These are phyloP conservation scores for Achaetomiella virescens DNA, from an alignment of 495 filamentous ascomycete species.

Conservation along the genomic window DNA sequence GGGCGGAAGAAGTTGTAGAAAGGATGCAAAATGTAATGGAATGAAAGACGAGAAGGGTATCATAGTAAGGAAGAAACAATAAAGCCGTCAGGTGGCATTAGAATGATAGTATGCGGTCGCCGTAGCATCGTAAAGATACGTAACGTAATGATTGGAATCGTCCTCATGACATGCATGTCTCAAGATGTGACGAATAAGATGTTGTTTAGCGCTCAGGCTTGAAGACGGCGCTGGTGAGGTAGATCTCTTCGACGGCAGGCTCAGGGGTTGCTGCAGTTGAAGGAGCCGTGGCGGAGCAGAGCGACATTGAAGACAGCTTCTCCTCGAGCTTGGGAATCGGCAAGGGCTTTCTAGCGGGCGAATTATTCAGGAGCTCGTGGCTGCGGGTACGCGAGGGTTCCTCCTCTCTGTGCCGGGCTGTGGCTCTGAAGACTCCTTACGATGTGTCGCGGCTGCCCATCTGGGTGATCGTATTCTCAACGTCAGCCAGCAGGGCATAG, in stretches of 20 bases:
- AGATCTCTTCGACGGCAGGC: conserved; percentile 24
- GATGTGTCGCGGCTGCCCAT: conserved; percentile 33
- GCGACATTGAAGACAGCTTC: conserved; percentile 18
- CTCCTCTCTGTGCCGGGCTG: conserved; percentile 25
- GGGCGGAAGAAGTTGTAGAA: background rate
- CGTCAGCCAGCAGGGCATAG: conserved; percentile 54
- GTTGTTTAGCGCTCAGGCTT: conserved; percentile 12
- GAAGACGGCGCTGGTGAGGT: conserved; percentile 43
- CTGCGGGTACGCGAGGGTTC: conserved; percentile 34
- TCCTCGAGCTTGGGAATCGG: conserved; percentile 18
- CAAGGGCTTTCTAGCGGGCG: conserved; percentile 14
- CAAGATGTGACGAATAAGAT: background rate
- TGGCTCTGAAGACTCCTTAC: conserved; percentile 3
- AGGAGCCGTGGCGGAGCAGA: conserved; percentile 14
- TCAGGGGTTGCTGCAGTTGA: conserved; percentile 1
- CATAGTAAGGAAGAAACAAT: background rate
- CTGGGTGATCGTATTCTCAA: conserved; percentile 53
- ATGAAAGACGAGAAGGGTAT: conserved; percentile 8
- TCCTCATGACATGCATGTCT: background rate
- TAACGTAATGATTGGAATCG: background rate
- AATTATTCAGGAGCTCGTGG: conserved; percentile 33
- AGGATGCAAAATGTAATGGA: background rate
- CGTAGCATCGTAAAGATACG: conserved; percentile 5
- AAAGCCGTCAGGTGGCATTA: background rate
- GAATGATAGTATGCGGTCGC: conserved; percentile 7